Evolutionary conservation across 2,329 filamentous ascomycete species (phyloP), one percentile per base, ranked within the genome.

Genomic region (Massarina eburnea): DNA sequence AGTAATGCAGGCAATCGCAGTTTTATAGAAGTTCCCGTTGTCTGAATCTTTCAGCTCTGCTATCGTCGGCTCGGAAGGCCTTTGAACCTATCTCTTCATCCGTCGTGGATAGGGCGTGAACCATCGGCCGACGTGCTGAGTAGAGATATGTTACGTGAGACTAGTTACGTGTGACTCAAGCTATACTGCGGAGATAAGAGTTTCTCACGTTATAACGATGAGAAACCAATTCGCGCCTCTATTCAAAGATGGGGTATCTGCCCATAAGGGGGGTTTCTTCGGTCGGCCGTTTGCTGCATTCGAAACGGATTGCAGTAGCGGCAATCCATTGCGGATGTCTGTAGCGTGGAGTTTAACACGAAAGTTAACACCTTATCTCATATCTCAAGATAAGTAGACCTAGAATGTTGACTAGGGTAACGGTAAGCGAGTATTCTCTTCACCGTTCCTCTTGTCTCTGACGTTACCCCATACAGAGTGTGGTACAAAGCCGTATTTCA

Each of bases 301-400:
- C 32, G 48, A 43, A 36, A 32, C 42, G 54, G 54, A 19, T 24
- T 57, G 59, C 54, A 59, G 54, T 62, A 62, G 52, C 48, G 52
- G 51, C 33, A 41, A 43, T 33, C 49, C 48, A 41, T 37, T 27
- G 39, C 32, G 32, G 52, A 37, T 27, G n/a, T n/a, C n/a, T n/a
- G 42, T 52, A 54, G 51, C 58, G 61, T 57, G 59, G 57, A 59
- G 57, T 45, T 42, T 19, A 41, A 41, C 15, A 27, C 27, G 18
- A 14, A 50, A 21, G 39, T 18, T 41, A 49, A 48, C 54, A 41
- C 49, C 49, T 49, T 35, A 33, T 30, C 41, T 27, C 29, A 19
- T 35, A 33, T 30, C 41, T 27, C 29, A 19, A 51, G 27, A 49
- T 46, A 54, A 54, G 4, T 26, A 26, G 24, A 26, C 12, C 12